Evolutionary conservation across 176 grass and related monocot species (phyloP), one percentile per base, ranked within the genome.

Genomic region (Oryza australiensis): DNA sequence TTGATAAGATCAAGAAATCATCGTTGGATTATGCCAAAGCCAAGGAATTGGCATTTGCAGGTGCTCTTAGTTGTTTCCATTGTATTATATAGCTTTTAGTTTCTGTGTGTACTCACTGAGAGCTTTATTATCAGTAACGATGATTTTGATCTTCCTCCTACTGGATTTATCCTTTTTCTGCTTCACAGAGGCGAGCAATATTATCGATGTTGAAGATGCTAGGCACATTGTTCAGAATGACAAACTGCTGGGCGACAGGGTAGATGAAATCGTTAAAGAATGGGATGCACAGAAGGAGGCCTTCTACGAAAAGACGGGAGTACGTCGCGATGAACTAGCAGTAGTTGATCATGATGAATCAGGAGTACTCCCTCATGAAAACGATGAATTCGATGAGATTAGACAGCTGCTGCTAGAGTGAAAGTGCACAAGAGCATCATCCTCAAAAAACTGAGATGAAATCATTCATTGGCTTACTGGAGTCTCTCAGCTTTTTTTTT

Each of bases 261-360:
- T 94, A 71, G 86, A 88, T 35, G 86, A 91, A 68, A 83, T 90
- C 48, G 84, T 89, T 22, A 89, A 84, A 83, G 80, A 91, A 24
- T 98, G 95, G 95, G 79, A 95, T 76, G 76, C 68, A 27, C 88
- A 91, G 67, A 95, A 95, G 79, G 90, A 89, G 71, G 72, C 72
- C 51, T 98, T 89, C 43, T 95, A 88, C 49, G 73, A 90, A 70
- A 90, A 84, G 75, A 95, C 90, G 30, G 92, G 95, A 66, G 85
- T 95, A 65, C 75, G 12, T 29, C 65, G 23, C 7, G 49, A 89
- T 64, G 81, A 89, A 45, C 55, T 84, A 23, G 30, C 41, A 0
- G 38, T 59, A 30, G 45, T 72, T n/a, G 77, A 43, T 26, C 41
- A 71, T 5, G 53, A 85, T 3, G 82, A 85, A 81, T 33, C 77